phyloP scores from a whole-genome alignment of 495 filamentous ascomycete species.

The Polyplosphaeria fusca region DNA sequence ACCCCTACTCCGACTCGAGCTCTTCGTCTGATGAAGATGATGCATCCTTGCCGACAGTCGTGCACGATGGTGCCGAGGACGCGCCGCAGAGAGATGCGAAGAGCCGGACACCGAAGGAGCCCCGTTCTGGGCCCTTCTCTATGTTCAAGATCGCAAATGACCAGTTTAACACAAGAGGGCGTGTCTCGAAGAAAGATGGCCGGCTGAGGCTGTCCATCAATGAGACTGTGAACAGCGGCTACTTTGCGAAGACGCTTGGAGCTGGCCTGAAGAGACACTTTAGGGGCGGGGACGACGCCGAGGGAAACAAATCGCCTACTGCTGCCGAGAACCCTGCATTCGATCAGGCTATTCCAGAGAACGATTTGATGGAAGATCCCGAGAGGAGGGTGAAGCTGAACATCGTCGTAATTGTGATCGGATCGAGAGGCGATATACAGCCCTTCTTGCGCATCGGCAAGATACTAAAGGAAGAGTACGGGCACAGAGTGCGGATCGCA shows the following conservation, averaged over 20 bases:
- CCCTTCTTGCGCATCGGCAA: conserved; percentile 71
- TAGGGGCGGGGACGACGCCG: conserved; percentile 5
- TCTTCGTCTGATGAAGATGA: conserved; percentile 24
- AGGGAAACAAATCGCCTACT: conserved; percentile 1
- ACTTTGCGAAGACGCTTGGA: conserved; percentile 67
- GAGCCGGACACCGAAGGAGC: neutral
- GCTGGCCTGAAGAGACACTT: conserved; percentile 50
- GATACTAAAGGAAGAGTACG: conserved; percentile 62
- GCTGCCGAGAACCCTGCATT: neutral
- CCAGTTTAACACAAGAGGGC: conserved; percentile 62
- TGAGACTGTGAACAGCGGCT: conserved; percentile 61
- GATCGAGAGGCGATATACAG: conserved; percentile 72
- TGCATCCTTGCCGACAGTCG: neutral
- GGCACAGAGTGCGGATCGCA: conserved; percentile 66
- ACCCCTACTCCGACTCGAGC: conserved; percentile 25
- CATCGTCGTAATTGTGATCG: conserved; percentile 78
- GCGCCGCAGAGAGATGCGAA: neutral
- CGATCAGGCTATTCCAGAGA: conserved; percentile 19
- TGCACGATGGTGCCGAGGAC: neutral
- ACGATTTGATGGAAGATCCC: conserved; percentile 26
- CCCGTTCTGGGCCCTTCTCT: conserved; percentile 24
- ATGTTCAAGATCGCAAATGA: conserved; percentile 59
- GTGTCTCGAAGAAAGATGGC: conserved; percentile 64
- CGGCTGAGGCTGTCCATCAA: conserved; percentile 67
- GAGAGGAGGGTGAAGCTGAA: conserved; percentile 54